Percentiles rank a stretch among this genome's conserved stretches.
Conservation (phyloP, 208 protist genomes). For the Acanthamoeba triangularis region DNA sequence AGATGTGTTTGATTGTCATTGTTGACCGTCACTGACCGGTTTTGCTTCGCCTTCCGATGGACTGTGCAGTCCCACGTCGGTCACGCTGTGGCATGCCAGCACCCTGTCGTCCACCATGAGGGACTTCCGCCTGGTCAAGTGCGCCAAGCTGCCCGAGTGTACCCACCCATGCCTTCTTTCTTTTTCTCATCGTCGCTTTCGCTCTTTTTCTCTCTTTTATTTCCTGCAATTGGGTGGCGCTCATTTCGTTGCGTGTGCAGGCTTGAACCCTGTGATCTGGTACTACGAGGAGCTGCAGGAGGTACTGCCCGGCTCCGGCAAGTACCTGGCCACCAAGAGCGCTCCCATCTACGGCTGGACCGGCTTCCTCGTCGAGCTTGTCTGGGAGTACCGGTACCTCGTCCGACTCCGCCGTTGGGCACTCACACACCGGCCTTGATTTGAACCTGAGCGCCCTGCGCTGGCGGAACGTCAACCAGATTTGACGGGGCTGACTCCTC, state of each 20-base stretch:
- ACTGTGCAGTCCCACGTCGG: background rate
- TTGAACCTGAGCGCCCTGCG: too few relatives aligned
- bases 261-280: slow-evolving; percentile 61
- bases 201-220: background rate
- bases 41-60: background rate
- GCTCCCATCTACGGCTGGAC: slow-evolving; percentile 46
- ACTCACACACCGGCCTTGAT: too few relatives aligned
- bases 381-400: slow-evolving; percentile 30
- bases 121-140: slow-evolving; percentile 72
- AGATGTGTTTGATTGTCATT: too few relatives aligned
- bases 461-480: background rate
- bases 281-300: slow-evolving; percentile 1
- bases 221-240: too few relatives aligned
- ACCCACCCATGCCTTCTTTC: background rate
- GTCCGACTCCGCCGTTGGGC: background rate
- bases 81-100: slow-evolving; percentile 55
- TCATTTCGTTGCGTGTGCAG: background rate
- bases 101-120: slow-evolving; percentile 11
- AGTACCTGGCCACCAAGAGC: slow-evolving; percentile 30
- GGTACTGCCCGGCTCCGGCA: background rate
- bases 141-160: slow-evolving; percentile 36
- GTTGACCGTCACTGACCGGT: background rate
- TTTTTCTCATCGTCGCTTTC: background rate
- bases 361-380: slow-evolving; percentile 50
- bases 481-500: background rate